These are phyloP conservation scores for Russula sp. DNA, from an alignment of 768 basidiomycete genomes.

Conservation along the genomic window DNA sequence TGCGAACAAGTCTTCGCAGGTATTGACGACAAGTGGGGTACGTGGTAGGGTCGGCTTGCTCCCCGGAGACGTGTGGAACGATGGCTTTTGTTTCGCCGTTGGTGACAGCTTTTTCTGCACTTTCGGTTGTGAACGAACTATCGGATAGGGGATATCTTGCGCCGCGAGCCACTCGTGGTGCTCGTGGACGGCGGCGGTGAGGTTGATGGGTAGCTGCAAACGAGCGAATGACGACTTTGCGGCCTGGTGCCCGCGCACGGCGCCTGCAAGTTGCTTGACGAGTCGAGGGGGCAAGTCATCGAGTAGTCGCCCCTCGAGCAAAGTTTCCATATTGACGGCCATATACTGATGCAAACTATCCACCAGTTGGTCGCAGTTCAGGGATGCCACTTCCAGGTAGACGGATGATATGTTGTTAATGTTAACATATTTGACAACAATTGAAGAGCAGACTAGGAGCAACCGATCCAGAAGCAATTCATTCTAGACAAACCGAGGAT, in stretches of 20 bases:
- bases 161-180: slow-evolving; percentile 64
- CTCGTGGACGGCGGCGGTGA: slow-evolving; percentile 44
- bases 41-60: slow-evolving; percentile 27
- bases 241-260: slow-evolving; percentile 52
- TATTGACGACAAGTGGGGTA: slow-evolving; percentile 25
- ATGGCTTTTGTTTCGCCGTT: slow-evolving; percentile 30
- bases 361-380: slow-evolving; percentile 62
- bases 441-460: slow-evolving; percentile 72
- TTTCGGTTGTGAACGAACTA: slow-evolving; percentile 34
- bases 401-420: slow-evolving; percentile 74
- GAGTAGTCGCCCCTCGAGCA: slow-evolving; percentile 76
- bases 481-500: slow-evolving; percentile 42
- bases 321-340: slow-evolving; percentile 74
- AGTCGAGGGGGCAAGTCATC: slow-evolving; percentile 65
- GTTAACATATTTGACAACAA: slow-evolving; percentile 61
- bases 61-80: slow-evolving; percentile 30
- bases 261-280: slow-evolving; percentile 59
- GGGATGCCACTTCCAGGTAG: slow-evolving; percentile 75
- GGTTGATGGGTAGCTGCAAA: slow-evolving; percentile 44
- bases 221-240: slow-evolving; percentile 63
- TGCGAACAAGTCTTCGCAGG: slow-evolving; percentile 65
- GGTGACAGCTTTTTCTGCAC: slow-evolving; percentile 27
- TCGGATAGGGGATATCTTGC: slow-evolving; percentile 61
- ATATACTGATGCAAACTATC: slow-evolving; percentile 75
- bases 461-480: slow-evolving; percentile 86